These are phyloP conservation scores for Stipa capillata DNA, from an alignment of 176 grass and related monocot genomes.

Conservation along the genomic window DNA sequence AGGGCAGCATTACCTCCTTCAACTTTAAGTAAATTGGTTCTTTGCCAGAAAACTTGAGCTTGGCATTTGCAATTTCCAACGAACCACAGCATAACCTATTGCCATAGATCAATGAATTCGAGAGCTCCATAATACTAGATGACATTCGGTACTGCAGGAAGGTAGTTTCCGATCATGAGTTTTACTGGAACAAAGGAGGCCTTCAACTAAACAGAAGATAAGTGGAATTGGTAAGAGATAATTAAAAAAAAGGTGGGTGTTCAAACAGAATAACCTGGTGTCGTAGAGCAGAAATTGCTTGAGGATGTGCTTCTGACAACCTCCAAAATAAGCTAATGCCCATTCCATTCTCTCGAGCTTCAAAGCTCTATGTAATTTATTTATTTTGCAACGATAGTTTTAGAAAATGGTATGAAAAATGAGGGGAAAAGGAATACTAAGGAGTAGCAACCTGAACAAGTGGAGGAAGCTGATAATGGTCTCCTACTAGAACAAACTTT, in stretches of 20 bases:
- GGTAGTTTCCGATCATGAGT: conserved; percentile 2
- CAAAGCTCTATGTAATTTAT: conserved; percentile 72
- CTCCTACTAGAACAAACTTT: conserved; percentile 93
- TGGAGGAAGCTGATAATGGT: conserved; percentile 96
- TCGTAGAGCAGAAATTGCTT: conserved; percentile 88
- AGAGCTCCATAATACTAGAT: conserved; percentile 92
- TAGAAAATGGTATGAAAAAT: not conserved
- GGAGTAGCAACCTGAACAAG: conserved; percentile 66
- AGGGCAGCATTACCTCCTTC: conserved; percentile 49
- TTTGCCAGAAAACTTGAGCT: conserved; percentile 60
- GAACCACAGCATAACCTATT: conserved; percentile 85
- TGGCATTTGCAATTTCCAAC: conserved; percentile 64
- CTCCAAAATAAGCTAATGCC: conserved; percentile 93
- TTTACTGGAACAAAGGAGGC: conserved; percentile 8
- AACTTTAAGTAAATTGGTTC: conserved; percentile 48
- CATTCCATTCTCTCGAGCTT: conserved; percentile 93
- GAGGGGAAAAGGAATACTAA: not conserved
- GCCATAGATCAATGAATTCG: conserved; percentile 83
- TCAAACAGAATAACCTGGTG: conserved; percentile 59
- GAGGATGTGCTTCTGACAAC: conserved; percentile 89
- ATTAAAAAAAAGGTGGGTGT: not conserved
- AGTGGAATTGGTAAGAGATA: not conserved
- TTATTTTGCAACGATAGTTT: too few species aligned
- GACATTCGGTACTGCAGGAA: conserved; percentile 94
- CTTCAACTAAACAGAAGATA: conserved; percentile 22